These are phyloP conservation scores for Pyricularia sp. DNA, from an alignment of 2,329 filamentous ascomycete species.

Conservation along the genomic window DNA sequence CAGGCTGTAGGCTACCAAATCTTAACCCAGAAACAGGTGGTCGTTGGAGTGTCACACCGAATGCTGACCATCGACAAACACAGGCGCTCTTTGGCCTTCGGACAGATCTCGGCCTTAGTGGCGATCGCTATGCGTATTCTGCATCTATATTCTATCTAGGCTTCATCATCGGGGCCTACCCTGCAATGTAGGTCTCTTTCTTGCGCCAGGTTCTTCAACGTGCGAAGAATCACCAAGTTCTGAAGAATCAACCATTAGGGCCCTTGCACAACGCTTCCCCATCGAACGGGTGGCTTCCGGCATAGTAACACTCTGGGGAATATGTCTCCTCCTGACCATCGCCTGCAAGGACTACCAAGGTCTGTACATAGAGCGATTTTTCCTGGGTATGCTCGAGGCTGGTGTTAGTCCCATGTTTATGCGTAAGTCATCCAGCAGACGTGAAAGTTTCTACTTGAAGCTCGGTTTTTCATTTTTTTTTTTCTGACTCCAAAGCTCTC, in stretches of 20 bases:
- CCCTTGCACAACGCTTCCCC: constrained; percentile 27
- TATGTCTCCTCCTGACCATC: constrained; percentile 23
- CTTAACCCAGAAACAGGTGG: constrained; percentile 9
- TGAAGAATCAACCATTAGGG: neutral
- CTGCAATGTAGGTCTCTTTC: constrained; percentile 15
- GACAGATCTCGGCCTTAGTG: constrained; percentile 33
- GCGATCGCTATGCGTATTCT: constrained; percentile 36
- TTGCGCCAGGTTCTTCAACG: neutral
- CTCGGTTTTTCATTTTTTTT: no score
- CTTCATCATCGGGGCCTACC: constrained; percentile 43
- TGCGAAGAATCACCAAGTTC: no score
- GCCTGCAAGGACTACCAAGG: constrained; percentile 13
- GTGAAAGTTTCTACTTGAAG: neutral
- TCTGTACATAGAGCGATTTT: constrained; percentile 16
- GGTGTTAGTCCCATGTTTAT: constrained; percentile 28
- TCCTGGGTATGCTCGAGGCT: constrained; percentile 22
- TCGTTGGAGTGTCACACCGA: neutral
- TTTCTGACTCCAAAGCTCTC: constrained; percentile 8
- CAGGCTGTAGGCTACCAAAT: constrained; percentile 23
- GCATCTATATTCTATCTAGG: constrained; percentile 35
- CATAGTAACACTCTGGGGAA: constrained; percentile 44
- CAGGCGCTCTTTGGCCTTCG: constrained; percentile 34
- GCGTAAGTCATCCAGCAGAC: constrained; percentile 8
- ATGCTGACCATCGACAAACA: neutral
- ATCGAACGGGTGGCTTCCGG: constrained; percentile 34